Evolutionary conservation across 2,329 filamentous ascomycete genomes (phyloP).

Genomic region (Ceratocystis smalleyi): DNA sequence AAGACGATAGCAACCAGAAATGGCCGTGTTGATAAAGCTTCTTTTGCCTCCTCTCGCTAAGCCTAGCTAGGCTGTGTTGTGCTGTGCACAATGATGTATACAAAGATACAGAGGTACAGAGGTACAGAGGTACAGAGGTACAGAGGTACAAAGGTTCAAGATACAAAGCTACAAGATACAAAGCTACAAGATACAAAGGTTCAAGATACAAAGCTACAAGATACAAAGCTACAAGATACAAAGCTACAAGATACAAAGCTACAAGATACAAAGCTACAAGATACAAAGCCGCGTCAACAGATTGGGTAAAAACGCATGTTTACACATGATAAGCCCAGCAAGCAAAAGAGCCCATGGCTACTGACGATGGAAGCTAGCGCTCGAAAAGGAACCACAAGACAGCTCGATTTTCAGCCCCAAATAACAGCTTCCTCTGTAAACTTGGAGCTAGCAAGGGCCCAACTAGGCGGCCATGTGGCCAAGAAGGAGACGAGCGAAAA

Average conservation of each 20-base stretch:
- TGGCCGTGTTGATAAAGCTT: background rate
- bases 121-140: no score
- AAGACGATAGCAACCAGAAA: background rate
- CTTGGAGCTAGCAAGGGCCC: background rate
- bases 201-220: no score
- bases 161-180: background rate
- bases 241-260: background rate
- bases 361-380: background rate
- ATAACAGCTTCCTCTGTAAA: background rate
- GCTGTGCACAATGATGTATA: no score
- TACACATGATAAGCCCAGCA: background rate
- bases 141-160: no score
- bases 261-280: background rate
- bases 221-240: no score
- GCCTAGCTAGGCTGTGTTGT: background rate
- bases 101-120: no score
- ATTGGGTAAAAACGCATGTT: background rate
- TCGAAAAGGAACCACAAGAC: background rate
- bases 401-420: background rate
- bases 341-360: background rate
- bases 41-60: background rate
- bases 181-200: no score
- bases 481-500: background rate
- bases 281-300: background rate
- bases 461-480: constrained; percentile 2